Evolutionary conservation across 768 basidiomycete species (phyloP), one percentile per base, ranked within the genome.

Genomic region (Phlegmacium glaucopus): DNA sequence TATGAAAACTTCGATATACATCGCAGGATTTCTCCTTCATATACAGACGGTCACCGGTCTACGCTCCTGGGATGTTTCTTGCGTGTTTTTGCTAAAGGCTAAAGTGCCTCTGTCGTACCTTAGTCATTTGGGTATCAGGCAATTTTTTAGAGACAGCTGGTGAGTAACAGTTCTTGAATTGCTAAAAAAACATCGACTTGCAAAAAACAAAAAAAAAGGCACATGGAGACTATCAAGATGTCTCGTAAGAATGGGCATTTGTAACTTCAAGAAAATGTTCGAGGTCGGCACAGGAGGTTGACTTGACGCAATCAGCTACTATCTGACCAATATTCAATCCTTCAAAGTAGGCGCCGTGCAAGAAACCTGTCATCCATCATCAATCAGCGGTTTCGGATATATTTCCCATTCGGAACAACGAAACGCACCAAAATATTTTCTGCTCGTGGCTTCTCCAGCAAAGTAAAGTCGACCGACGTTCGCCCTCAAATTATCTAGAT

Each of bases 341-440:
- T 58, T 82, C 80, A 5, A 71, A 72, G 58, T 81, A 83, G 1
- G 82, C 81, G 0, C 77, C 81, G 44, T 83, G 79, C 16, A 81
- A 60, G 58, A 75, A 80, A 13, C 79, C 80, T 82, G 22, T 22
- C 22, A 22, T 22, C 22, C 22, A 22, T n/a, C 2, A 22, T 22
- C 22, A 22, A 22, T 22, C 22, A 22, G 22, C 22, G 3, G 22
- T 22, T 22, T 22, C 22, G 22, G 22, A 42, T 41, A 27, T 10
- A 18, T 12, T 37, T 27, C 12, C 9, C 8, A 7, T 15, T 9
- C 28, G 36, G 17, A 9, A 6, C 17, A 32, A 34, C 34, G 36
- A 41, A 13, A 53, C 75, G 32, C 39, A 80, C 83, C 83, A 52
- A 73, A 84, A 64, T 80, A 79, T 51, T 76, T 70, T 41, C 70